Evolutionary conservation across 495 filamentous ascomycete genomes (phyloP), one percentile per base, ranked within the genome.

Genomic region (Penicillium samsonianum): DNA sequence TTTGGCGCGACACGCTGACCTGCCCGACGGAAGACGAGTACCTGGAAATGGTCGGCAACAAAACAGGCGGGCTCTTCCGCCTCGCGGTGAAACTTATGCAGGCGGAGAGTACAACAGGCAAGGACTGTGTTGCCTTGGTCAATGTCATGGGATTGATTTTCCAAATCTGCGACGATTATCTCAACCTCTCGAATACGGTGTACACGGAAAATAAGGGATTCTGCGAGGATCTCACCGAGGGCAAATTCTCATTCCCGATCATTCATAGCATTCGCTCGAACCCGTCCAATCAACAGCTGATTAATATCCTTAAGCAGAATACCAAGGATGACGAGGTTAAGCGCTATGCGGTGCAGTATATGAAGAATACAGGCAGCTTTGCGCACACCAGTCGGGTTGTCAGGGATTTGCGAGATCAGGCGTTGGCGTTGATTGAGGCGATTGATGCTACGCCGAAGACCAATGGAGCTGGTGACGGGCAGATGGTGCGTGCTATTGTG

Each of bases 41-140:
- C 74, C 83, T 98, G 16, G 93, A 98, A 72, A 98, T 98, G 94
- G 95, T 98, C 41, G 86, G 87, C 61, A 98, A 98, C 75, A 98
- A 99, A 74, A 99, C 94, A 4, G 94, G 94, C 25, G 94, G 94
- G 2, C 82, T 99, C 9, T 98, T 99, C 80, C 84, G 94, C 48
- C 80, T 99, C 11, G 94, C 91, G 23, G 85, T 98, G 59, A 94
- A 96, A 72, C 78, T 99, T 28, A 98, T 99, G 94, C 92, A 96
- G 72, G 91, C 91, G 28, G 90, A 96, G 69, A 90, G 88, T 59
- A 72, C 73, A 23, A 79, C 78, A 41, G 73, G 74, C 16, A 82
- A 80, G 73, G 86, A 81, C 52, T 96, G 89, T 65, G 87, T 94
- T 14, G 84, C 88, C 31, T 82, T 98, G 19, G 91, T 96, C 65